Percentiles rank a stretch among this genome's conserved stretches.
These are phyloP conservation scores for Podospora australis DNA, from an alignment of 495 filamentous ascomycete species.

Conservation along the genomic window DNA sequence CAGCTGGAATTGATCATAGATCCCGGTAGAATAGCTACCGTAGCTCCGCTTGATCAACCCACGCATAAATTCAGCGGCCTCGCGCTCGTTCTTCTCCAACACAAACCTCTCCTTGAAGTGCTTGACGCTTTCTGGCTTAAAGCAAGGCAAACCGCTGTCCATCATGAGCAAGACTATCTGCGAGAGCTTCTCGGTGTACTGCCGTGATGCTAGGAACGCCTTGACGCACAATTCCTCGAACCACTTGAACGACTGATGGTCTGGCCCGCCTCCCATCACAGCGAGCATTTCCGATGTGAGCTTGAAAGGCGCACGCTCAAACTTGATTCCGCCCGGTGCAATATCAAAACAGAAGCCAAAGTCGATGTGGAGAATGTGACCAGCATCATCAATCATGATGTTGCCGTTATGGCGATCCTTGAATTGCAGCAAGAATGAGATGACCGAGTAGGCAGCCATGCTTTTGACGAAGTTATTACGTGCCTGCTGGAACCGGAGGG, in stretches of 20 bases:
- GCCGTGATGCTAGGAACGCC: slow-evolving; percentile 86
- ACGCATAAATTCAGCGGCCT: slow-evolving; percentile 91
- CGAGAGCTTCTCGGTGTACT: slow-evolving; percentile 74
- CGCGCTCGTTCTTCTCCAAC: slow-evolving; percentile 83
- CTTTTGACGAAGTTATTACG: slow-evolving; percentile 97
- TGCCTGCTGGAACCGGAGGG: slow-evolving; percentile 87
- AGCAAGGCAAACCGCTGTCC: slow-evolving; percentile 92
- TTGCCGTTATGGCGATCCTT: slow-evolving; percentile 99
- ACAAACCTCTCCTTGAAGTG: slow-evolving; percentile 93
- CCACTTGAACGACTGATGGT: slow-evolving; percentile 84
- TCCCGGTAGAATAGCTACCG: slow-evolving; percentile 77
- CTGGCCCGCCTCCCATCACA: slow-evolving; percentile 87
- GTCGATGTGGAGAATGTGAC: slow-evolving; percentile 97
- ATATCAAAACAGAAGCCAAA: slow-evolving; percentile 99
- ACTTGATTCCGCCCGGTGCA: slow-evolving; percentile 89
- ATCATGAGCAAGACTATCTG: slow-evolving; percentile 93
- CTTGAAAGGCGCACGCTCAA: slow-evolving; percentile 98
- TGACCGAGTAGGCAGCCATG: slow-evolving; percentile 99
- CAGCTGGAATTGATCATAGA: slow-evolving; percentile 95
- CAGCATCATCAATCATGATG: slow-evolving; percentile 97
- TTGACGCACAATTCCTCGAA: slow-evolving; percentile 97
- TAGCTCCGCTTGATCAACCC: slow-evolving; percentile 84
- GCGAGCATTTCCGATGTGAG: slow-evolving; percentile 94
- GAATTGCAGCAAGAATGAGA: slow-evolving; percentile 94
- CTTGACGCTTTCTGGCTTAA: slow-evolving; percentile 91